These are phyloP conservation scores for Teratosphaeria zuluensis DNA, from an alignment of 2,329 filamentous ascomycete genomes.

Conservation along the genomic window DNA sequence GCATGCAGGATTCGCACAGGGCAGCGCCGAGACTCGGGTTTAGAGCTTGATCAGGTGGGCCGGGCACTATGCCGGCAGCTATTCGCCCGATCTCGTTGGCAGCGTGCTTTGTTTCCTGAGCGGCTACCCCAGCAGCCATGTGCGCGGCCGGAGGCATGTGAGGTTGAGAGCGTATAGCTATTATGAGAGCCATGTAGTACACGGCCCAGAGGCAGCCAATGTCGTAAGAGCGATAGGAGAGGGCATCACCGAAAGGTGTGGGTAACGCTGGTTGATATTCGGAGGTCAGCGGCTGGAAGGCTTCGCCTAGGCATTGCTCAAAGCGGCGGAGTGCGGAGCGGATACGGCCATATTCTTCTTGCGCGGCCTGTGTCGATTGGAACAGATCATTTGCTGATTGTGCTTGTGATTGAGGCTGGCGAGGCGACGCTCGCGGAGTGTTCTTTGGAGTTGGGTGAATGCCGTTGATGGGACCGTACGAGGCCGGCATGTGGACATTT, in stretches of 20 bases:
- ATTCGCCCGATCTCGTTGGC: conserved; percentile 73
- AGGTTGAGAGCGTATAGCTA: conserved; percentile 74
- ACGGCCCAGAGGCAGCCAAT: conserved; percentile 82
- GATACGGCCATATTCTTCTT: conserved; percentile 71
- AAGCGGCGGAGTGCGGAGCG: conserved; percentile 60
- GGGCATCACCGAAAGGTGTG: conserved; percentile 72
- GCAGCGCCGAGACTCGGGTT: conserved; percentile 71
- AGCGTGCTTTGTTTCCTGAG: conserved; percentile 58
- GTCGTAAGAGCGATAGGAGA: conserved; percentile 77
- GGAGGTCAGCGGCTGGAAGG: conserved; percentile 64
- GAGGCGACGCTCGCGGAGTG: conserved; percentile 8
- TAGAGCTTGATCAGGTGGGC: conserved; percentile 46
- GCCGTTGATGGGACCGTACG: conserved; percentile 19
- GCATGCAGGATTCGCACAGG: conserved; percentile 71
- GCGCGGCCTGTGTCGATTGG: conserved; percentile 56
- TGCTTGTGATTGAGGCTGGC: conserved; percentile 13
- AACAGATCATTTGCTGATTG: conserved; percentile 51
- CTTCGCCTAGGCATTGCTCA: conserved; percentile 54
- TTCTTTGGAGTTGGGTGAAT: conserved; percentile 10
- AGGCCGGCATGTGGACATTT: conserved; percentile 33
- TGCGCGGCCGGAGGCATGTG: conserved; percentile 86
- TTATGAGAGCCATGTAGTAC: conserved; percentile 75
- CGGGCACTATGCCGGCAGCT: conserved; percentile 54
- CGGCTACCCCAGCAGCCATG: conserved; percentile 72
- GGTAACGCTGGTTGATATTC: conserved; percentile 53